Percentiles rank a stretch among this genome's conserved stretches.
phyloP scores from a whole-genome alignment of 2,329 filamentous ascomycete species.

The Diaporthe sp. region DNA sequence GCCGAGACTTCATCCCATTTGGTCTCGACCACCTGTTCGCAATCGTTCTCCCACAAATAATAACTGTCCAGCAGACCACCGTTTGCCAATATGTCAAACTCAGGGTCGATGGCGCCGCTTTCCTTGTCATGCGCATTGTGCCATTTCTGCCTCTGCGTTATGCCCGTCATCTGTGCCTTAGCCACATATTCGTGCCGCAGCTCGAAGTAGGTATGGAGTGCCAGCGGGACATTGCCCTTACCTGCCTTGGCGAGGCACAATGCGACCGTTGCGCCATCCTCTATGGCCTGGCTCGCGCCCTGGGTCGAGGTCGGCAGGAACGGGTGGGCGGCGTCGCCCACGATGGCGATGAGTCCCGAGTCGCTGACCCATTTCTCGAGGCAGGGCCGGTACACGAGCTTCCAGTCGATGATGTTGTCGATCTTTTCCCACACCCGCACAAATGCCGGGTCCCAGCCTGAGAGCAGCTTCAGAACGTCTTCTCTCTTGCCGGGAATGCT shows the following conservation, averaged over 20 bases:
- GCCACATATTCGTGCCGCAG: background rate
- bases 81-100: background rate
- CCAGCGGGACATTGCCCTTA: background rate
- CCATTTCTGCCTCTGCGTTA: background rate
- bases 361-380: background rate
- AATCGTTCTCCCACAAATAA: constrained; percentile 3
- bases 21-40: background rate
- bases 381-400: background rate
- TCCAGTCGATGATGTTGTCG: constrained; percentile 1
- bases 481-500: background rate
- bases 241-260: background rate
- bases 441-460: background rate
- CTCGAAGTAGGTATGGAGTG: background rate
- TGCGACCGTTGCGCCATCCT: constrained; percentile 2
- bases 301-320: background rate
- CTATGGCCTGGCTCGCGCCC: background rate
- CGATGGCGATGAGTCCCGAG: constrained; percentile 2
- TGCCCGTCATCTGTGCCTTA: background rate
- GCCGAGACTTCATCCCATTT: constrained; percentile 1
- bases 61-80: background rate
- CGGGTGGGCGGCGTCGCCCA: background rate
- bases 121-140: constrained; percentile 1
- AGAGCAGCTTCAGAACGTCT: background rate
- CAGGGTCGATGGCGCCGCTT: background rate
- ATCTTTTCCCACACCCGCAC: background rate